These are phyloP conservation scores for Peribolospora baueri DNA, from an alignment of 768 basidiomycete genomes.

Conservation along the genomic window DNA sequence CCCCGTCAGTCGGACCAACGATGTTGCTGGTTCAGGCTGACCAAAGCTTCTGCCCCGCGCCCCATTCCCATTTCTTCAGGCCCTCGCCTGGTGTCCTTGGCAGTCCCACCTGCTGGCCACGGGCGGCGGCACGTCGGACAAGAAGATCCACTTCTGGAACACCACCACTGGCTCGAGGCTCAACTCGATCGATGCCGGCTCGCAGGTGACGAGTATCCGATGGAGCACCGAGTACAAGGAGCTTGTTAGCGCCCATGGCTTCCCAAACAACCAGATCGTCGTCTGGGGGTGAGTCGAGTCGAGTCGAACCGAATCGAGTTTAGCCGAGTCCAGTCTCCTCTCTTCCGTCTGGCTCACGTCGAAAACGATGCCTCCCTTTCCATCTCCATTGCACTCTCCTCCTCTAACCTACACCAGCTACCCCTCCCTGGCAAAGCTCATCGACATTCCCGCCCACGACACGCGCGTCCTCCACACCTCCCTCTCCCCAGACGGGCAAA, in stretches of 20 bases:
- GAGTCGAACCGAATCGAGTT: no score
- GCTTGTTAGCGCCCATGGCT: slow-evolving; percentile 75
- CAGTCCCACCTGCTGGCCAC: slow-evolving; percentile 69
- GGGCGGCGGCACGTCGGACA: slow-evolving; percentile 79
- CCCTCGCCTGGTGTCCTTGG: slow-evolving; percentile 95
- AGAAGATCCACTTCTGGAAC: slow-evolving; percentile 67
- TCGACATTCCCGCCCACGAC: slow-evolving; percentile 77
- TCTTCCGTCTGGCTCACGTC: no score
- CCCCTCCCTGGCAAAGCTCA: slow-evolving; percentile 56
- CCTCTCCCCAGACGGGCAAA: slow-evolving; percentile 66
- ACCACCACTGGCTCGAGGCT: slow-evolving; percentile 74
- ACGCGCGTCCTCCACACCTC: slow-evolving; percentile 66
- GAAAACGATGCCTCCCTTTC: no score
- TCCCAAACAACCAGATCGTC: slow-evolving; percentile 32
- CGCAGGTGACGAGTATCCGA: slow-evolving; percentile 75
- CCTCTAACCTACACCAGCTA: slow-evolving; percentile 33
- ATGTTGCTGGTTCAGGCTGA: not conserved
- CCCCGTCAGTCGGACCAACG: not conserved
- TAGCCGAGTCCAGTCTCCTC: no score
- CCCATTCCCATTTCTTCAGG: slow-evolving; percentile 26
- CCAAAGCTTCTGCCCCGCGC: no score
- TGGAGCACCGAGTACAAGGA: slow-evolving; percentile 77
- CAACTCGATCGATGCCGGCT: slow-evolving; percentile 60
- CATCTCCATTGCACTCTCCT: slow-evolving; percentile 29
- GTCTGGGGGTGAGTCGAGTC: slow-evolving; percentile 15